phyloP scores from a whole-genome alignment of 768 basidiomycete genomes.

The Tylopilus rubrobrunneus region DNA sequence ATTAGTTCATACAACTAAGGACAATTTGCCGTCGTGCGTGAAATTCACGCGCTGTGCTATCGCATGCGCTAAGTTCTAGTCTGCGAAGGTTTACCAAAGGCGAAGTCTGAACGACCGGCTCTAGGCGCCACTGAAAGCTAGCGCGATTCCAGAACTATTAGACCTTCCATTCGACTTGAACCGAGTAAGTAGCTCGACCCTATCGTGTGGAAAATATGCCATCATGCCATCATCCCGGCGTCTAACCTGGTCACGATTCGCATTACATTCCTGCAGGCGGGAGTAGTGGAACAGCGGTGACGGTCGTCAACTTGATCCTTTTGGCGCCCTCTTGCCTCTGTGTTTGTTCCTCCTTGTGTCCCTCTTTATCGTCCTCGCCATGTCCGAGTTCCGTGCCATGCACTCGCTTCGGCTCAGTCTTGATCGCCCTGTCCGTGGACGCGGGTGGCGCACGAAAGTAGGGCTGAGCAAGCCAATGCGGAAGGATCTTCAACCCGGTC shows the following conservation, averaged over 20 bases:
- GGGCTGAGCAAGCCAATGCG: constrained; percentile 72
- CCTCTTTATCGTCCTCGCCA: neutral
- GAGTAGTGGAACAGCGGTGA: neutral
- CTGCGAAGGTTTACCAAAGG: no score
- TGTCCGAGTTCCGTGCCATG: neutral
- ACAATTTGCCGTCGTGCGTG: no score
- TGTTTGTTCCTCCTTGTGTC: neutral
- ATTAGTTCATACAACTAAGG: no score
- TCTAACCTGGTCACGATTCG: neutral
- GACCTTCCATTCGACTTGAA: neutral
- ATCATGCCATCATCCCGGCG: neutral
- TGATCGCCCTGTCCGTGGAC: neutral
- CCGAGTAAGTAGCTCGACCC: neutral
- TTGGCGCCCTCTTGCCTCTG: constrained; percentile 5
- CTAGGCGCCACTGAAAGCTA: no score
- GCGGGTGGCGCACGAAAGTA: constrained; percentile 38
- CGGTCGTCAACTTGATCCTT: constrained; percentile 5
- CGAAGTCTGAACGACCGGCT: no score
- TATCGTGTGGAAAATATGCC: no score
- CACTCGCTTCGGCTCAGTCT: constrained; percentile 8
- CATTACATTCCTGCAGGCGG: neutral
- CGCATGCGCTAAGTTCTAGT: no score
- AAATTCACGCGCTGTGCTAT: no score
- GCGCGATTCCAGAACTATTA: no score
- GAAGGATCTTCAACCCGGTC: constrained; percentile 52